These are phyloP conservation scores for Tylopilus plumbeoviolaceoides DNA, from an alignment of 768 basidiomycete species.

Conservation along the genomic window DNA sequence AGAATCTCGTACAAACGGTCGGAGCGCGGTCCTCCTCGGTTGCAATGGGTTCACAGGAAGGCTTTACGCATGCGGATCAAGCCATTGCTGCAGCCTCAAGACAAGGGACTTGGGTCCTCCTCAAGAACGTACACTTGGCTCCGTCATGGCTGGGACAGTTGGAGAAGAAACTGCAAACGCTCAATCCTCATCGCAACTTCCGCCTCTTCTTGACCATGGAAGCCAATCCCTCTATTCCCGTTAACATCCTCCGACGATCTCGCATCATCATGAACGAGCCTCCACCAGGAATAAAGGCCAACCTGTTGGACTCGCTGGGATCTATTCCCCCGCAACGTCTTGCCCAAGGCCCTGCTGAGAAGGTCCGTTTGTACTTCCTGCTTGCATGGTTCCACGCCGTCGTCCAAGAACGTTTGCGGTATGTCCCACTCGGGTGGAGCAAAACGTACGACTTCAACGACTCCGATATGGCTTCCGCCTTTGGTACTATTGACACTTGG, in stretches of 20 bases:
- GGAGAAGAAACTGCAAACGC: slow-evolving; percentile 93
- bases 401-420: slow-evolving; percentile 93
- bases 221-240: slow-evolving; percentile 89
- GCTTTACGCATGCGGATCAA: slow-evolving; percentile 93
- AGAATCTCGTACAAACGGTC: slow-evolving; percentile 76
- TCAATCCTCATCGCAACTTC: slow-evolving; percentile 88
- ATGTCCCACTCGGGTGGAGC: slow-evolving; percentile 95
- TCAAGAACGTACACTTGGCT: slow-evolving; percentile 97
- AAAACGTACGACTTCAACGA: slow-evolving; percentile 99
- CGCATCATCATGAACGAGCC: slow-evolving; percentile 99
- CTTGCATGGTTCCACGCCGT: slow-evolving; percentile 99
- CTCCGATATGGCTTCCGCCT: slow-evolving; percentile 92
- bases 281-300: slow-evolving; percentile 94
- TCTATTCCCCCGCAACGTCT: slow-evolving; percentile 69
- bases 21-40: slow-evolving; percentile 80
- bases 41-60: slow-evolving; percentile 98
- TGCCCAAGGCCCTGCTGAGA: slow-evolving; percentile 86
- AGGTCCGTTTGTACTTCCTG: slow-evolving; percentile 89
- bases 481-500: slow-evolving; percentile 91
- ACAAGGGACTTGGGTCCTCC: slow-evolving; percentile 92
- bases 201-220: slow-evolving; percentile 98
- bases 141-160: slow-evolving; percentile 94
- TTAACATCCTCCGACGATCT: slow-evolving; percentile 94
- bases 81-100: slow-evolving; percentile 90
- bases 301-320: slow-evolving; percentile 84